A percentile compares a stretch with the other conserved stretches of the same genome.
phyloP scores from a whole-genome alignment of 305 asterid genomes.

The Fraxinus sp. region DNA sequence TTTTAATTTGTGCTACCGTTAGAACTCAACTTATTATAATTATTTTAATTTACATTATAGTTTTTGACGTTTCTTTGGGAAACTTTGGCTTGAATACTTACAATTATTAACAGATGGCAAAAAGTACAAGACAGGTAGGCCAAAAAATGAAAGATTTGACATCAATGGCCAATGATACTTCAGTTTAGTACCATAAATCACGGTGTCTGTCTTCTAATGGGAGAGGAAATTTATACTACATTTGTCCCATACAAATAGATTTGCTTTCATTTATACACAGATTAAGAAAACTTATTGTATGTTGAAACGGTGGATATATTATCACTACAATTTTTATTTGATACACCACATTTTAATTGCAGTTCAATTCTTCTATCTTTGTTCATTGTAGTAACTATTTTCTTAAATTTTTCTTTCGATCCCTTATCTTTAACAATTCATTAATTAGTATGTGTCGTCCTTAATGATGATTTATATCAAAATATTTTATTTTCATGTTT shows the following conservation, averaged over 20 bases:
- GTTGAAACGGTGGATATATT: background rate
- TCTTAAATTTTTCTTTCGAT: background rate
- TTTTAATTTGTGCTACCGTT: background rate
- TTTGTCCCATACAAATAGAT: no score
- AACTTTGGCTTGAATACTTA: background rate
- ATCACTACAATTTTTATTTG: background rate
- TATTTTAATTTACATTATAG: background rate
- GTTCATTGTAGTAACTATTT: no score
- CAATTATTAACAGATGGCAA: background rate
- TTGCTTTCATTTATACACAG: background rate
- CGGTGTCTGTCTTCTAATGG: background rate
- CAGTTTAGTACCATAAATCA: background rate
- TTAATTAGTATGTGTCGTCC: background rate
- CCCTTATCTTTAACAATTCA: background rate
- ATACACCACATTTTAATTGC: no score
- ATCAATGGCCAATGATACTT: background rate
- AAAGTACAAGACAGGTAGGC: slow-evolving; percentile 2
- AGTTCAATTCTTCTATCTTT: background rate
- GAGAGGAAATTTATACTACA: background rate
- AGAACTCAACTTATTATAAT: background rate
- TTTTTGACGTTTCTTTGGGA: background rate
- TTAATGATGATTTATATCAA: background rate
- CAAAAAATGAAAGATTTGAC: background rate
- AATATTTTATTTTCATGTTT: background rate
- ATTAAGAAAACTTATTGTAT: background rate